Evolutionary conservation across 352 stramenopile species (phyloP), one percentile per base, ranked within the genome.

Genomic region (Phytophthora crassamura): DNA sequence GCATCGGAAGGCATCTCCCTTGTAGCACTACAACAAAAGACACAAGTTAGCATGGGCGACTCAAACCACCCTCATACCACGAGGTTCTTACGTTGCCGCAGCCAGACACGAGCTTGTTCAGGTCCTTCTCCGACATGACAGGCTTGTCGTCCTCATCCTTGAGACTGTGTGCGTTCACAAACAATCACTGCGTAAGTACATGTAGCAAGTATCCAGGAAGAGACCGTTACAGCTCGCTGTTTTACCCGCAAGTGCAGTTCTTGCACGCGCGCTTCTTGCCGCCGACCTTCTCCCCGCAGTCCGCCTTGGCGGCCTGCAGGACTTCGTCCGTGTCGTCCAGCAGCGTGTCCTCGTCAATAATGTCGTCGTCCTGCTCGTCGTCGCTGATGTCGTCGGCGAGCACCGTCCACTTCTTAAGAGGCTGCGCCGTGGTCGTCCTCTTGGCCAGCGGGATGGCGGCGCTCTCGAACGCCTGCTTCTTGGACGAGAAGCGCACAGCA

Each of bases 1-100:
- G 71, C 97, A 99, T 39, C 97, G 94, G 80, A 99, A 99, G 22
- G 97, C 97, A 75, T 99, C 97, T 47, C 97, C 97, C 75, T 98
- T 98, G 72, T 74, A 95, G 77, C 97, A 99, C 88, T 98, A 53
- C 8, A 93, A 9, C 7, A 83, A 83, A 63, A 35, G 69, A 38
- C 9, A 53, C 7, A 70, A 12, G 46, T 25, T 12, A 61, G 66
- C 48, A 69, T 20, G 42, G 12, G 16, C 18, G 8, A 39, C 22
- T 45, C 39, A 16, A 34, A 35, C 5, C 2, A 11, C 10, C 22
- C 22, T 12, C 16, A 41, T 7, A 50, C 12, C 32, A 33, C 22
- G 3, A 35, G 9, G 10, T 25, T 61, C 75, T 66, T 89, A 93
- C 81, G 76, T 93, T 93, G 77, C 86, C 86, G 49, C 86, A 94